A percentile compares a stretch with the other conserved stretches of the same genome.
These are phyloP conservation scores for Eimeria necatrix DNA, from an alignment of 169 alveolate species.

Conservation along the genomic window DNA sequence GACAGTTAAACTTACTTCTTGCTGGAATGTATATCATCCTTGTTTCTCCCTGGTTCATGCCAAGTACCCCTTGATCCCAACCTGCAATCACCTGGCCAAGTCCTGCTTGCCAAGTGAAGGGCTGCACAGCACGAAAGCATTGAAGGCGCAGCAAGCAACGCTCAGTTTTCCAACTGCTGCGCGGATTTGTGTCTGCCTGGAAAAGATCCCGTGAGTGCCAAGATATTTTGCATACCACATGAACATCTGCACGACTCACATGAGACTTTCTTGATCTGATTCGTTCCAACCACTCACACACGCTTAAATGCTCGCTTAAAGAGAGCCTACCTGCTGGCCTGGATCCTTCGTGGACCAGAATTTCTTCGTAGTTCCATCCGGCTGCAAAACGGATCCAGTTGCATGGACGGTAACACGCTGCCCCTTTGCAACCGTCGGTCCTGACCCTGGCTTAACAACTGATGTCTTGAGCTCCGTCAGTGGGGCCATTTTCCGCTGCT, in stretches of 20 bases:
- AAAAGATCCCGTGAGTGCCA: no score
- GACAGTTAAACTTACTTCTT: conserved; percentile 21
- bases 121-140: conserved; percentile 15
- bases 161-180: no score
- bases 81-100: conserved; percentile 83
- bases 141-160: no score
- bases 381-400: conserved; percentile 59
- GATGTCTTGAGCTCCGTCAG: conserved; percentile 57
- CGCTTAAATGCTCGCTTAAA: no score
- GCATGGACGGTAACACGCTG: conserved; percentile 77
- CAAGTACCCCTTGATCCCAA: conserved; percentile 86
- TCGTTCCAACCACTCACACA: no score
- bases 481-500: conserved; percentile 14
- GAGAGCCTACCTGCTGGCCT: conserved; percentile 74
- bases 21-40: conserved; percentile 83
- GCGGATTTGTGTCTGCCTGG: no score
- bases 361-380: conserved; percentile 55
- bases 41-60: conserved; percentile 84
- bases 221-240: no score
- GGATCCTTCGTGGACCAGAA: conserved; percentile 80
- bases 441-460: conserved; percentile 52
- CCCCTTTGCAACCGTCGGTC: conserved; percentile 52
- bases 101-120: conserved; percentile 79
- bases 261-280: no score
- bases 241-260: no score